Evolutionary conservation across 257 asterid genomes (phyloP).

Genomic region (Galeopsis tetrahit): DNA sequence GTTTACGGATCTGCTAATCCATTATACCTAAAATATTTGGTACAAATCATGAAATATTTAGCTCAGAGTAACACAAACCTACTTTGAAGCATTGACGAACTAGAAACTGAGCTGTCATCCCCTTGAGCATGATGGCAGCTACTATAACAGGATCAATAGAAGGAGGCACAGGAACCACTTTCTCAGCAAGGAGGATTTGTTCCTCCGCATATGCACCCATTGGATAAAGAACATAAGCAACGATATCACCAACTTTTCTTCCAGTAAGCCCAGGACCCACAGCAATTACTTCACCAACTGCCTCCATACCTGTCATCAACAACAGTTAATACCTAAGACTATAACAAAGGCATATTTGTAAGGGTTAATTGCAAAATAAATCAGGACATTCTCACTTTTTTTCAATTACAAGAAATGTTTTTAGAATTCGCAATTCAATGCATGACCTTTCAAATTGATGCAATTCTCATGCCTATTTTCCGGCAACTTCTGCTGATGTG

Average conservation of each 20-base stretch:
- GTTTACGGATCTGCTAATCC: no score
- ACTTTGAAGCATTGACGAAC: conserved; percentile 84
- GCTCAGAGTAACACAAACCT: conserved; percentile 31
- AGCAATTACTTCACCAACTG: conserved; percentile 87
- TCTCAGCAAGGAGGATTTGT: conserved; percentile 88
- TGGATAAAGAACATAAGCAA: conserved; percentile 77
- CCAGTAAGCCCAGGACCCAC: conserved; percentile 93
- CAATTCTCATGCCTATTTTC: no score
- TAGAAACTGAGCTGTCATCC: conserved; percentile 86
- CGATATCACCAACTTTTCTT: conserved; percentile 80
- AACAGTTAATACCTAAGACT: conserved; percentile 20
- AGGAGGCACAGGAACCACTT: conserved; percentile 81
- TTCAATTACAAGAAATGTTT: no score
- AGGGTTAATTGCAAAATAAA: neutral
- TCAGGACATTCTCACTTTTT: no score
- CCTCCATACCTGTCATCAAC: conserved; percentile 79
- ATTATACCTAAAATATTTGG: neutral
- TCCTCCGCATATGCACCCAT: conserved; percentile 97
- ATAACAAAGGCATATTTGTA: neutral
- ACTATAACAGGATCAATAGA: conserved; percentile 73
- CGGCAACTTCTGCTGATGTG: no score
- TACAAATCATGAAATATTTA: conserved; percentile 5
- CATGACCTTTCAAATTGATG: no score
- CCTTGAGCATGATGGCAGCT: conserved; percentile 84
- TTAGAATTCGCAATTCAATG: no score